Evolutionary conservation across 768 basidiomycete species (phyloP).

Genomic region (Russula sp.): DNA sequence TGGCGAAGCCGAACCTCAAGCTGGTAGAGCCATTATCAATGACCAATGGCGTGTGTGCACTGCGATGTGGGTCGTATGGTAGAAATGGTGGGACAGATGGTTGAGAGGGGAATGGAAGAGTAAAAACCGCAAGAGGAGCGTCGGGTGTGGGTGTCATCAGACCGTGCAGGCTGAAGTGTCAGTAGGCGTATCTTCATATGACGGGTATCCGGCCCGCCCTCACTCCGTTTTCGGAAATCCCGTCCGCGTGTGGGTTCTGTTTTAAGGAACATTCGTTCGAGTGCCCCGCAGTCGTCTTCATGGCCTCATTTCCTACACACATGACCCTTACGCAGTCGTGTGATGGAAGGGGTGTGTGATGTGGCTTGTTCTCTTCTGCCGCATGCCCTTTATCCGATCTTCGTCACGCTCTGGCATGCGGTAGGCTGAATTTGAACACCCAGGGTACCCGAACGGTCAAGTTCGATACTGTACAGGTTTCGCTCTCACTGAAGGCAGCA

Average conservation of each 20-base stretch:
- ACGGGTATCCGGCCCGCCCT: neutral
- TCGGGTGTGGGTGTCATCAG: conserved; percentile 1
- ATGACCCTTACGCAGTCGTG: neutral
- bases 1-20: conserved; percentile 79
- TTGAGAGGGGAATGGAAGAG: conserved; percentile 10
- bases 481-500: neutral
- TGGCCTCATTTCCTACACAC: too few species aligned
- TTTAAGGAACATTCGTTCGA: neutral
- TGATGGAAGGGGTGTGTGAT: neutral
- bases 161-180: too few species aligned
- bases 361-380: neutral
- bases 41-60: conserved; percentile 52
- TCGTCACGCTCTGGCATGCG: neutral
- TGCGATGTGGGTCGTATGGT: conserved; percentile 15
- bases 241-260: neutral
- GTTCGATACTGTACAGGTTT: neutral
- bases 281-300: too few species aligned
- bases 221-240: neutral
- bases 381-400: neutral
- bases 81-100: conserved; percentile 7
- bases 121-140: neutral
- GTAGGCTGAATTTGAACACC: neutral
- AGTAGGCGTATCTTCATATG: neutral
- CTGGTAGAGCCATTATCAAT: conserved; percentile 87
- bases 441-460: neutral